A percentile compares a stretch with the other conserved stretches of the same genome.
Evolutionary conservation across 176 grass and related monocot species (phyloP).

Genomic region (Musa itinerans): DNA sequence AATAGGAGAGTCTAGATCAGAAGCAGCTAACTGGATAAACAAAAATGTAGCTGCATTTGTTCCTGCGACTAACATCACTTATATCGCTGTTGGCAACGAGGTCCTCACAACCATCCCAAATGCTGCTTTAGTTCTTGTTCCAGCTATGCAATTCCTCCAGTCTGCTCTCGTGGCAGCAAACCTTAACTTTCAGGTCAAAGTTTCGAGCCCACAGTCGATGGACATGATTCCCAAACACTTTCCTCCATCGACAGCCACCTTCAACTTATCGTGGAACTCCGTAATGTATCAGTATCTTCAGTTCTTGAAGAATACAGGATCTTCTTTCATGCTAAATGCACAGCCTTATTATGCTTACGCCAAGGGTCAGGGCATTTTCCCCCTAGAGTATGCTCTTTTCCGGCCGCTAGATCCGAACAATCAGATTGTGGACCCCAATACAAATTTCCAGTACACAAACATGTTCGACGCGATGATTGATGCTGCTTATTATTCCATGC

Average conservation of each 20-base stretch:
- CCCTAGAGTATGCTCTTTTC: constrained; percentile 83
- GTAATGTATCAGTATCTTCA: constrained; percentile 69
- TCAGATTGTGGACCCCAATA: constrained; percentile 79
- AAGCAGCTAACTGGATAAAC: constrained; percentile 81
- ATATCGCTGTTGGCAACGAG: constrained; percentile 86
- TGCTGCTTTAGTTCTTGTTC: constrained; percentile 77
- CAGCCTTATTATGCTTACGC: constrained; percentile 89
- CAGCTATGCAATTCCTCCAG: constrained; percentile 82
- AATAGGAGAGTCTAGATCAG: constrained; percentile 66
- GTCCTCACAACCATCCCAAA: constrained; percentile 65
- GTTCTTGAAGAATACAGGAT: constrained; percentile 67
- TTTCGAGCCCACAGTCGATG: constrained; percentile 68
- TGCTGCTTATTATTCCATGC: constrained; percentile 77
- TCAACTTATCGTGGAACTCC: constrained; percentile 86
- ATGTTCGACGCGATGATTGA: constrained; percentile 98
- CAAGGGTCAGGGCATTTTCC: constrained; percentile 76
- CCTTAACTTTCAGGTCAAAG: constrained; percentile 80
- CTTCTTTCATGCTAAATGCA: constrained; percentile 92
- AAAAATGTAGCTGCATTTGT: constrained; percentile 77
- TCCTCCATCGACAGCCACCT: constrained; percentile 79
- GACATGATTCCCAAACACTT: constrained; percentile 74
- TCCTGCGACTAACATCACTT: constrained; percentile 86
- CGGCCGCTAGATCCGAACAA: constrained; percentile 58
- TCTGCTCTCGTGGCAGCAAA: constrained; percentile 81
- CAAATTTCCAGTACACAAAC: constrained; percentile 79